These are phyloP conservation scores for Lentinula detonsa DNA, from an alignment of 768 basidiomycete species.

Conservation along the genomic window DNA sequence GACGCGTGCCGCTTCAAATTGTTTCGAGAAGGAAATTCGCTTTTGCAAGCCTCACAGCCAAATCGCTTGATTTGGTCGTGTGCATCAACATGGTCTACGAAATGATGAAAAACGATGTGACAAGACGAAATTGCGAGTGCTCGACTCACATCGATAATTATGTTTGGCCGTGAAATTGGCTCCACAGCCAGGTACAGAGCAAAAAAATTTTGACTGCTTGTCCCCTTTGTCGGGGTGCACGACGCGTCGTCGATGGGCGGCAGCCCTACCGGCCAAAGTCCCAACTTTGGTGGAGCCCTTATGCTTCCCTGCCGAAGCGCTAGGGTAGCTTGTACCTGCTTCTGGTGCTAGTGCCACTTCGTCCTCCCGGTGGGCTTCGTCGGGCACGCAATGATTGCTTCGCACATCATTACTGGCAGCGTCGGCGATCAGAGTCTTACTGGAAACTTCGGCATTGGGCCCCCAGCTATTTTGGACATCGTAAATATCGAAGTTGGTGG, in stretches of 20 bases:
- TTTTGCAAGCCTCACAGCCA: background rate
- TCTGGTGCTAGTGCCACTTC: too few species aligned
- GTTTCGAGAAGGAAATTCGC: background rate
- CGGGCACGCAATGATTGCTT: too few species aligned
- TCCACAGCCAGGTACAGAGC: background rate
- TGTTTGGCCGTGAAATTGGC: background rate
- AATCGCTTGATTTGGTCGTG: background rate
- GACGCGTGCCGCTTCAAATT: background rate
- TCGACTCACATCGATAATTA: background rate
- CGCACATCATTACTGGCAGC: too few species aligned
- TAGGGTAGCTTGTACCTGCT: too few species aligned
- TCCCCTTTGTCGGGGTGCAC: background rate
- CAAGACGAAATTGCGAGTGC: too few species aligned
- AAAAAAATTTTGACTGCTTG: background rate
- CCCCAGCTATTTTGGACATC: too few species aligned
- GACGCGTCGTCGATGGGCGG: background rate
- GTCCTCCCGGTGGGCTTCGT: too few species aligned
- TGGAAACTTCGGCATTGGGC: too few species aligned
- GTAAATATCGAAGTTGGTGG: too few species aligned
- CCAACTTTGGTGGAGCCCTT: background rate
- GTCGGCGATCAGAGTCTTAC: too few species aligned
- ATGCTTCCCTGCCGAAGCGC: too few species aligned
- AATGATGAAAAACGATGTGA: too few species aligned
- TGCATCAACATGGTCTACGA: background rate
- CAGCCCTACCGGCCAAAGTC: background rate